Percentiles rank a stretch among this genome's conserved stretches.
Evolutionary conservation across 2,329 filamentous ascomycete species (phyloP).

Genomic region (Diaporthe sp.): DNA sequence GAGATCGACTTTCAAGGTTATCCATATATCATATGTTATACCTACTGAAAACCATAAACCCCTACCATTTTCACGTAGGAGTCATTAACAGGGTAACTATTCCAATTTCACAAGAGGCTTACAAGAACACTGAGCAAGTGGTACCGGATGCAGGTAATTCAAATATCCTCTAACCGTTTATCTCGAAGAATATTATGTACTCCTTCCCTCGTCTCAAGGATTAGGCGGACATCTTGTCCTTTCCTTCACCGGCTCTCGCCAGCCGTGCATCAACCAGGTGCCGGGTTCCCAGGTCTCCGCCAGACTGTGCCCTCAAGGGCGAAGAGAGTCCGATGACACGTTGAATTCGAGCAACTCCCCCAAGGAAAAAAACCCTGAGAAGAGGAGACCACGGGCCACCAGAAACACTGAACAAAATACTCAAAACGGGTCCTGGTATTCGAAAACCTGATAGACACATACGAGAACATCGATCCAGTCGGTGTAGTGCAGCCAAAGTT

Average conservation of each 20-base stretch:
- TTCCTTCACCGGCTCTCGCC: background rate
- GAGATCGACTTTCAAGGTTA: background rate
- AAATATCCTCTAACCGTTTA: background rate
- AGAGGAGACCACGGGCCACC: background rate
- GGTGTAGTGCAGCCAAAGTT: background rate
- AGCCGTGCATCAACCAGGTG: constrained; percentile 5
- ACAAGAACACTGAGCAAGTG: no score
- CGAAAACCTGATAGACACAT: background rate
- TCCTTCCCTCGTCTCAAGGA: background rate
- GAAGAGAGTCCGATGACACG: background rate
- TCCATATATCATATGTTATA: background rate
- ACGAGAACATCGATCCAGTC: constrained; percentile 10
- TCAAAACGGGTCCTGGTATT: background rate
- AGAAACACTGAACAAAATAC: background rate
- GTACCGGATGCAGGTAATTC: background rate
- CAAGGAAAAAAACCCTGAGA: background rate
- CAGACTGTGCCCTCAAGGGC: background rate
- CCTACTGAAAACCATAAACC: background rate
- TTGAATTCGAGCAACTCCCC: background rate
- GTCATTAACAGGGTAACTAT: background rate
- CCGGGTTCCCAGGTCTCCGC: background rate
- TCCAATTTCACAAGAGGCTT: background rate
- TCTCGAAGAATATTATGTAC: background rate
- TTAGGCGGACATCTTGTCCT: constrained; percentile 8
- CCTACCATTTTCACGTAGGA: background rate